phyloP scores from a whole-genome alignment of 306 rosid genomes.

The Malus fusca region DNA sequence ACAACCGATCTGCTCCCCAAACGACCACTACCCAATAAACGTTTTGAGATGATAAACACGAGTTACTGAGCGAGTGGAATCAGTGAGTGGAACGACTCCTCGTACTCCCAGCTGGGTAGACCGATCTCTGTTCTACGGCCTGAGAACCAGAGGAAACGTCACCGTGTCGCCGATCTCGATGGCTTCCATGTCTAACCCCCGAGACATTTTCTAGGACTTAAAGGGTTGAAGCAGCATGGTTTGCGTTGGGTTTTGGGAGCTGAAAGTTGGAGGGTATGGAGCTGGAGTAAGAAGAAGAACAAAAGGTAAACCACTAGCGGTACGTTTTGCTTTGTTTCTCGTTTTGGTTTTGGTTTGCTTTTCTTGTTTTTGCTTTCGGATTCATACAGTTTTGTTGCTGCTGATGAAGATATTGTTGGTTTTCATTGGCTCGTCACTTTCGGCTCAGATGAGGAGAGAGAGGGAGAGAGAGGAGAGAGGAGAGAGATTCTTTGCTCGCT shows the following conservation, averaged over 20 bases:
- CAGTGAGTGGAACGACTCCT: background rate
- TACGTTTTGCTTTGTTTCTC: constrained; percentile 5
- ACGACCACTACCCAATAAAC: background rate
- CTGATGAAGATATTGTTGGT: constrained; percentile 9
- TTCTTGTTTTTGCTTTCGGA: constrained; percentile 2
- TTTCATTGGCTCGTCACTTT: constrained; percentile 84
- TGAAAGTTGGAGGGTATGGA: background rate
- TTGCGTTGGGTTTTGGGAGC: background rate
- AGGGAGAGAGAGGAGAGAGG: background rate
- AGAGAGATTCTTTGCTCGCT: constrained; percentile 6
- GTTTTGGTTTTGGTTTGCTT: background rate
- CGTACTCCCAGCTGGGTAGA: background rate
- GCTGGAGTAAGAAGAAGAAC: constrained; percentile 15
- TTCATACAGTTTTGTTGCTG: constrained; percentile 3
- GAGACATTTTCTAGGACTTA: constrained; percentile 24
- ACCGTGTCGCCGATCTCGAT: constrained; percentile 38
- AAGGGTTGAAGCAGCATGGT: constrained; percentile 14
- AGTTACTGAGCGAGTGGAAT: background rate
- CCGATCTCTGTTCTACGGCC: constrained; percentile 24
- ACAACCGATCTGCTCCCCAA: constrained; percentile 32
- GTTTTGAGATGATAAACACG: background rate
- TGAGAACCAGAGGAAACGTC: constrained; percentile 25
- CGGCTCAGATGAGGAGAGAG: constrained; percentile 31
- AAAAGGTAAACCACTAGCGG: background rate
- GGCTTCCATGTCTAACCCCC: constrained; percentile 17